Conservation (phyloP, 257 asterid species). For the Echites panduratus region DNA sequence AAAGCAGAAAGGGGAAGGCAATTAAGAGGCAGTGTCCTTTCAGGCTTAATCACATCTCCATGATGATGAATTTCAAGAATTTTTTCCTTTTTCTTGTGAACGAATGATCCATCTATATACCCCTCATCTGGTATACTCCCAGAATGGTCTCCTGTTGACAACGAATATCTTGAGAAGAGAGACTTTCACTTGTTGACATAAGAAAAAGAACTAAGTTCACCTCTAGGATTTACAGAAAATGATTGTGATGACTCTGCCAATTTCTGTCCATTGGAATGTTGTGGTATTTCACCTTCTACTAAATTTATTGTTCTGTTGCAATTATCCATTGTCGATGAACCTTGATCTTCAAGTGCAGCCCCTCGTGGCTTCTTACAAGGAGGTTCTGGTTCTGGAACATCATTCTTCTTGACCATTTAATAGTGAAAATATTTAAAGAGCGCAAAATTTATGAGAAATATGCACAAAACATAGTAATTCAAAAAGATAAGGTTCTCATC, state of each 20-base stretch:
- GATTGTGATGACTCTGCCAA: constrained; percentile 19
- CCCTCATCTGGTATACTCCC: neutral
- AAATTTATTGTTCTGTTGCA: neutral
- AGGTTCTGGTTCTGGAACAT: constrained; percentile 8
- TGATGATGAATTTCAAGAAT: constrained; percentile 1
- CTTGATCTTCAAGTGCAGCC: constrained; percentile 23
- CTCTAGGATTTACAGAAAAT: constrained; percentile 12
- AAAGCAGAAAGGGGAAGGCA: constrained; percentile 10
- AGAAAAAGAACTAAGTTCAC: constrained; percentile 1
- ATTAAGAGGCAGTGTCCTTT: constrained; percentile 16
- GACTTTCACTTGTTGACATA: neutral
- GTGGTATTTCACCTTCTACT: constrained; percentile 19
- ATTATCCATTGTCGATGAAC: constrained; percentile 21
- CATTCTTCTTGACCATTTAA: constrained; percentile 21
- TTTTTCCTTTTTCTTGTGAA: neutral
- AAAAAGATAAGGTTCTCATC: neutral
- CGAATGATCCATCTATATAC: neutral
- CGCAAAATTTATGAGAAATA: neutral
- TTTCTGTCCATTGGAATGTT: constrained; percentile 6
- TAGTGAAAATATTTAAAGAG: constrained; percentile 8
- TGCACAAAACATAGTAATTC: constrained; percentile 2
- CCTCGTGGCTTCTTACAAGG: constrained; percentile 31
- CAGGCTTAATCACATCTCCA: constrained; percentile 10
- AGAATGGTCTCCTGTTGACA: neutral
- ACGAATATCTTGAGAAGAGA: neutral